Percentiles rank a stretch among this genome's conserved stretches.
These are phyloP conservation scores for Ramaria sp. DNA, from an alignment of 768 basidiomycete genomes.

Conservation along the genomic window DNA sequence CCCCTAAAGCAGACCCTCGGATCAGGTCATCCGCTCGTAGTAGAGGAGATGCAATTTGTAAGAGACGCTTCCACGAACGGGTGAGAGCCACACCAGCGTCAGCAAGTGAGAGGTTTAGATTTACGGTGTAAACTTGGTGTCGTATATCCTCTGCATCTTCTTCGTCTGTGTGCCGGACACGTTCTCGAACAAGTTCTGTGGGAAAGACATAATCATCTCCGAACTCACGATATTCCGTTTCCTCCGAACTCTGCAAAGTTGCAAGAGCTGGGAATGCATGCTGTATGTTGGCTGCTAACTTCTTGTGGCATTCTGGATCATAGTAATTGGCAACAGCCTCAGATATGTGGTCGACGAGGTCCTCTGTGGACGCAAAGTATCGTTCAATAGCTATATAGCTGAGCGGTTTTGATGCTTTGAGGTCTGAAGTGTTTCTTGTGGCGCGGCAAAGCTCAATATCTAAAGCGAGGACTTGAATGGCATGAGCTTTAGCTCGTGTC, in stretches of 20 bases:
- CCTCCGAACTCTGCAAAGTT: slow-evolving; percentile 52
- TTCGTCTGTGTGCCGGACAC: slow-evolving; percentile 40
- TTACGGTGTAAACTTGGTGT: slow-evolving; percentile 58
- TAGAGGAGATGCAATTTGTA: slow-evolving; percentile 53
- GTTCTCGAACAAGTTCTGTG: slow-evolving; percentile 41
- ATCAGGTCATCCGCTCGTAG: slow-evolving; percentile 49
- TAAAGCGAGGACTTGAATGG: slow-evolving; percentile 59
- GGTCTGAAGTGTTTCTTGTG: slow-evolving; percentile 20
- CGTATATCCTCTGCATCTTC: slow-evolving; percentile 40
- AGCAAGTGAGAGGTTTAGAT: slow-evolving; percentile 77
- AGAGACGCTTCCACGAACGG: slow-evolving; percentile 67
- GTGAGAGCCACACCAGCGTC: slow-evolving; percentile 68
- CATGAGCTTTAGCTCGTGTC: slow-evolving; percentile 60
- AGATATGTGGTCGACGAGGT: slow-evolving; percentile 53
- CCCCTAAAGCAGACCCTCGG: slow-evolving; percentile 41
- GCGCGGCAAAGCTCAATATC: slow-evolving; percentile 55
- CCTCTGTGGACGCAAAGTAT: slow-evolving; percentile 43
- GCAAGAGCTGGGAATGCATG: slow-evolving; percentile 46
- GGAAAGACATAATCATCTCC: slow-evolving; percentile 77
- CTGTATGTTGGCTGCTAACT: slow-evolving; percentile 38
- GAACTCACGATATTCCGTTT: slow-evolving; percentile 57
- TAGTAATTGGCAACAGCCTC: slow-evolving; percentile 66
- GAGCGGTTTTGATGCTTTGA: slow-evolving; percentile 30
- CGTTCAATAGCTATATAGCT: slow-evolving; percentile 50
- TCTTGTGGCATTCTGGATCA: slow-evolving; percentile 61